Conservation (phyloP, 2,329 filamentous ascomycete species). For the Orbilia brochopaga region DNA sequence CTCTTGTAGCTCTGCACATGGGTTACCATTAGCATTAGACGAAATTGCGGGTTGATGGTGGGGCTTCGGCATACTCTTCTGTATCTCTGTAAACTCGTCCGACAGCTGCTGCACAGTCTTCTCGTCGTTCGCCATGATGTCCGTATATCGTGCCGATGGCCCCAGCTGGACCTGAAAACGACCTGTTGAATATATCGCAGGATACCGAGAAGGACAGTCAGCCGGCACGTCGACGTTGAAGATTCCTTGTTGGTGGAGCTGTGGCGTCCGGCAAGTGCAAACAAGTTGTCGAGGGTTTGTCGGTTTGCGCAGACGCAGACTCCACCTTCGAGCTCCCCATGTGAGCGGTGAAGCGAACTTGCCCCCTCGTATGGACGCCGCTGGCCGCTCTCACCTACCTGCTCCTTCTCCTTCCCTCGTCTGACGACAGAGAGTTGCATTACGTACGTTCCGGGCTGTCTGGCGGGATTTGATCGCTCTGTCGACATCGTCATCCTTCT, state of each 20-base stretch:
- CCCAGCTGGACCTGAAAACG: background rate
- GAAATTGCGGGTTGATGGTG: background rate
- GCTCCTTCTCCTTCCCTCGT: conserved; percentile 9
- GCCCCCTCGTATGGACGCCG: conserved; percentile 10
- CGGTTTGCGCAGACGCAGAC: conserved; percentile 33
- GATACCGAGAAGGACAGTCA: background rate
- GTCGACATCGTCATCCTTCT: background rate
- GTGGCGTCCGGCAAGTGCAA: conserved; percentile 22
- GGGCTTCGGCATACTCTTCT: conserved; percentile 69
- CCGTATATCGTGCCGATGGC: background rate
- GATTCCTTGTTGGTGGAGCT: conserved; percentile 13
- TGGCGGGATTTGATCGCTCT: background rate
- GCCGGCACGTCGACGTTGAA: conserved; percentile 25
- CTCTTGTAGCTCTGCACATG: conserved; percentile 73
- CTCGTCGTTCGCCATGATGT: conserved; percentile 73
- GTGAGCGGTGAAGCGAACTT: background rate
- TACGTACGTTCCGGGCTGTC: conserved; percentile 27
- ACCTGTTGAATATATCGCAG: conserved; percentile 1
- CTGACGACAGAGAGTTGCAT: conserved; percentile 20
- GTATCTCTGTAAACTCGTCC: conserved; percentile 84
- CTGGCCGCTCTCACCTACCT: conserved; percentile 10
- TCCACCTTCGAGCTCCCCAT: conserved; percentile 18
- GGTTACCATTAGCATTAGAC: conserved; percentile 6
- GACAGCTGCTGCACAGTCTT: conserved; percentile 80
- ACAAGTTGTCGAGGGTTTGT: conserved; percentile 29